Percentiles rank a stretch among this genome's conserved stretches.
These are phyloP conservation scores for Cercospora beticola DNA, from an alignment of 2,329 filamentous ascomycete species.

Conservation along the genomic window DNA sequence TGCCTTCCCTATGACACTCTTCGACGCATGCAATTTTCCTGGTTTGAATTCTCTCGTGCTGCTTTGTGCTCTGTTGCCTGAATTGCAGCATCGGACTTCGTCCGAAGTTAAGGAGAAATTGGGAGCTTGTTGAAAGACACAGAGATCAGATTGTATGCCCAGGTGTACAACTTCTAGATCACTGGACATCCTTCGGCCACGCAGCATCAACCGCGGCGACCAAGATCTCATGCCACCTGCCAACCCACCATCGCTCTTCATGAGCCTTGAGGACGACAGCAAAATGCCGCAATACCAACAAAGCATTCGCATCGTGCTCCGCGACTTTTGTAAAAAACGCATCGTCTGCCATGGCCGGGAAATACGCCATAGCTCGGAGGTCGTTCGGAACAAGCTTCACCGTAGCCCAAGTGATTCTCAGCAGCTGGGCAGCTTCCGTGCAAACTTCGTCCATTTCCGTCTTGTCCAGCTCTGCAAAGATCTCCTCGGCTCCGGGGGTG, in stretches of 20 bases:
- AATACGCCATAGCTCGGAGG: constrained; percentile 27
- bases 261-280: constrained; percentile 24
- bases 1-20: neutral
- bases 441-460: constrained; percentile 12
- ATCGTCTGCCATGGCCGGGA: constrained; percentile 30
- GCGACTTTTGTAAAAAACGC: constrained; percentile 25
- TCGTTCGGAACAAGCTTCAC: constrained; percentile 16
- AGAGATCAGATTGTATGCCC: neutral
- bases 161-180: neutral
- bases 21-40: neutral
- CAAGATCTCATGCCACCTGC: constrained; percentile 27
- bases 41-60: neutral
- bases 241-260: constrained; percentile 29
- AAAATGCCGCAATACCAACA: constrained; percentile 27
- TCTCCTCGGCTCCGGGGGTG: neutral
- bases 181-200: neutral
- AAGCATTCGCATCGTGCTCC: constrained; percentile 24
- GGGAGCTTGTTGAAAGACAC: neutral
- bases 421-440: constrained; percentile 13
- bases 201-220: constrained; percentile 22
- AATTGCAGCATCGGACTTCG: neutral
- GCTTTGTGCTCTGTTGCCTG: neutral
- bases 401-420: constrained; percentile 14
- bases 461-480: constrained; percentile 10
- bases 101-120: neutral